Base-by-base conservation (phyloP, 2,329 filamentous ascomycete genomes). In the Shiraia sp. region DNA sequence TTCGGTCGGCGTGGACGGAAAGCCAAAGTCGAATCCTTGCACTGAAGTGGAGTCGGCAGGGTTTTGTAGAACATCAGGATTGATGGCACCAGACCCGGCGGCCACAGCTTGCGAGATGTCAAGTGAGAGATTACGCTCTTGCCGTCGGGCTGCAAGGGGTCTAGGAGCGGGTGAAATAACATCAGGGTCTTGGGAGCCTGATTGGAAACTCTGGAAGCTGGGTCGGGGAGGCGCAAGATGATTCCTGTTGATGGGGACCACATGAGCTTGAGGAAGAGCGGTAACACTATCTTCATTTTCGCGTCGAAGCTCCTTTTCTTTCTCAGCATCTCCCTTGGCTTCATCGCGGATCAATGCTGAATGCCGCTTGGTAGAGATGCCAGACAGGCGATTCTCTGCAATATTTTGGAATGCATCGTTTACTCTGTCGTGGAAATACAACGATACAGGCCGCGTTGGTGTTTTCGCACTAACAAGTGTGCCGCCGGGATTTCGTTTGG, bases 371-470 rank as follows among this genome's bases (percentile, higher is more conserved):
- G 61, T 66, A 6, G 72, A 73, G 41, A 66, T 63, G 36, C 65
- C 68, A 8, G 72, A 75, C 25, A 71, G 64, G 30, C 75, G 68
- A 52, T 95, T 93, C 37, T 86, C 87, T 3, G 88, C 90, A 41
- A 95, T 89, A 31, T 87, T 88, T 19, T 91, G 87, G 27, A 96
- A 88, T 41, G 91, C 90, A 14, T 88, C 87, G 66, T 95, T 90
- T 42, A 96, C 82, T 67, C 87, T 90, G 69, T 95, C 89, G 64
- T 95, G 88, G 55, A 95, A 85, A 56, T 85, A 74, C 55, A 85
- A 85, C 57, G 86, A 90, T 41, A 92, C 77, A 3, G 85, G 86
- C 32, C 77, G 71, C 12, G 70, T 72, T 2, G 75, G 75, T 6
- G 73, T 75, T 36, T 73, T 70, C 28, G 59, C 85, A 70, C 37